Conservation (phyloP, 805 yeast species). For the Cyberlindnera bimundalis region DNA sequence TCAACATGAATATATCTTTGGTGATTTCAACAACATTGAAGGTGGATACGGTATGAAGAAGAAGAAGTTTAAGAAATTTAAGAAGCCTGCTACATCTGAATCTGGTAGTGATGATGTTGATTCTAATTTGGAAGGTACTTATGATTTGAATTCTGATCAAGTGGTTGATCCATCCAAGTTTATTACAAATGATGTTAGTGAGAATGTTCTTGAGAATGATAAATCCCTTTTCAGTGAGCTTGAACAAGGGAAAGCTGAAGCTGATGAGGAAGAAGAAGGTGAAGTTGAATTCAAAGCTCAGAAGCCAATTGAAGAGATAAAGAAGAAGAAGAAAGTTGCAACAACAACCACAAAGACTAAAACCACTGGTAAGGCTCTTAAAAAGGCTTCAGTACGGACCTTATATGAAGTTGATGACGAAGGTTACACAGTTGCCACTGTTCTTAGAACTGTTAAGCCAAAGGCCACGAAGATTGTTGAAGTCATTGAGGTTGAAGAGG, state of each 20-base stretch:
- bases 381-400: conserved; percentile 22
- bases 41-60: conserved; percentile 20
- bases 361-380: conserved; percentile 11
- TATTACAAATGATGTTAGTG: conserved; percentile 10
- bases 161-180: conserved; percentile 18
- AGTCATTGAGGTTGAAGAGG: conserved; percentile 22
- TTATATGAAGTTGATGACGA: conserved; percentile 28
- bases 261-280: conserved; percentile 29
- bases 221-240: conserved; percentile 25
- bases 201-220: conserved; percentile 18
- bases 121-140: conserved; percentile 22
- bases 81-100: conserved; percentile 5
- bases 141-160: conserved; percentile 25
- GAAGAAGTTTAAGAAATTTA: conserved; percentile 22
- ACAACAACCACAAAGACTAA: conserved; percentile 9
- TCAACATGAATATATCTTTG: conserved; percentile 19
- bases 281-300: conserved; percentile 27
- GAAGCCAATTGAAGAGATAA: conserved; percentile 21
- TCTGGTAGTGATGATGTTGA: conserved; percentile 15
- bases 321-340: background rate
- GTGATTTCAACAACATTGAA: conserved; percentile 18
- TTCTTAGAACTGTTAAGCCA: conserved; percentile 28
- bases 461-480: conserved; percentile 29
- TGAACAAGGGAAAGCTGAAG: conserved; percentile 23
- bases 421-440: conserved; percentile 26